Conservation (phyloP, 1,139 yeast species). For the Yamadazyma spencermartinsiae region DNA sequence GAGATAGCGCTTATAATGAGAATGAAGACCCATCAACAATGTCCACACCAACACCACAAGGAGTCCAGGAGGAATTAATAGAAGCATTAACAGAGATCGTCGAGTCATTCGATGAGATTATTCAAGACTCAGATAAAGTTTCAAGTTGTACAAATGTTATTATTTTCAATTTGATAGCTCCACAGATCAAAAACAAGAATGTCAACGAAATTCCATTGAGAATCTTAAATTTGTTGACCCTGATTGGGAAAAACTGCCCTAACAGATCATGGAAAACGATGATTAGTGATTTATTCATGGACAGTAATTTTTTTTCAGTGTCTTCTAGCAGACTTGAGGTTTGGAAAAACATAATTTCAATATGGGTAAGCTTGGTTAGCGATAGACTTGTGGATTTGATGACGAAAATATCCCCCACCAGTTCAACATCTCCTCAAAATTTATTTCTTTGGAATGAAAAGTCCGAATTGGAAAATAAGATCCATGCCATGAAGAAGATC, state of each 20-base stretch:
- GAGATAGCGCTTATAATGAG: constrained; percentile 11
- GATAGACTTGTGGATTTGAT: constrained; percentile 61
- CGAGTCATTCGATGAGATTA: constrained; percentile 40
- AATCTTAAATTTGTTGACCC: constrained; percentile 39
- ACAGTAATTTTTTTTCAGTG: constrained; percentile 44
- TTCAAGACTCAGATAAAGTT: constrained; percentile 56
- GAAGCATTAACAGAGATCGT: constrained; percentile 36
- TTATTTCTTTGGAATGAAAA: constrained; percentile 75
- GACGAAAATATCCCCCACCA: constrained; percentile 47
- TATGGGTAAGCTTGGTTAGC: constrained; percentile 60
- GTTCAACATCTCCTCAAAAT: constrained; percentile 51
- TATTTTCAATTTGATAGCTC: constrained; percentile 43
- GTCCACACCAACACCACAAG: constrained; percentile 11
- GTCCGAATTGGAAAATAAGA: constrained; percentile 57
- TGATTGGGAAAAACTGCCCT: constrained; percentile 36
- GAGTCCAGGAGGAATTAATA: constrained; percentile 36
- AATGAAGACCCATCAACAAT: constrained; percentile 3
- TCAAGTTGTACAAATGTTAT: constrained; percentile 43
- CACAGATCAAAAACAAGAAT: constrained; percentile 44
- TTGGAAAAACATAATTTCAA: constrained; percentile 54
- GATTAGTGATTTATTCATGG: constrained; percentile 54
- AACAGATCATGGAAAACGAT: constrained; percentile 54
- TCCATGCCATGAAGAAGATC: constrained; percentile 55
- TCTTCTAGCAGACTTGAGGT: constrained; percentile 22
- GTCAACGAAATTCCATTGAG: constrained; percentile 30